Base-by-base conservation (phyloP, 306 rosid species). In the Hippophae tibetana region DNA sequence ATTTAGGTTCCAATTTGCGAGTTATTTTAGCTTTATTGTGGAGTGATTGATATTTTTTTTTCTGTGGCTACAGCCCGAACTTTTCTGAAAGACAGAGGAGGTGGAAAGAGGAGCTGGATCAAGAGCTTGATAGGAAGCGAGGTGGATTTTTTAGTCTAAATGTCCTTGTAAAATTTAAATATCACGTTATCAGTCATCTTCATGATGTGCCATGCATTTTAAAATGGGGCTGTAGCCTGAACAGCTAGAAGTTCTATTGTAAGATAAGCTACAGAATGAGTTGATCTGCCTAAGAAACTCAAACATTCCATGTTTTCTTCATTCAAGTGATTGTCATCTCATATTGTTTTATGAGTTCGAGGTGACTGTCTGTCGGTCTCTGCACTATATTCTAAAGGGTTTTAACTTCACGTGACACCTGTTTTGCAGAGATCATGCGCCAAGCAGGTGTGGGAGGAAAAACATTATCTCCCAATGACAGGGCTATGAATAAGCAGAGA, bases 71-170 rank as follows among this genome's bases (percentile, higher is more conserved):
- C 82, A 86, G 95, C 65, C 66, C 76, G 75, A 79, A 78, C 83
- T 84, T 78, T 72, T 84, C 97, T 5, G 97, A 93, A 73, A 89
- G 82, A 70, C 87, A 89, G 76, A 89, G 87, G 70, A 89, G 86
- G 80, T 93, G 99, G 99, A 89, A 93, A 72, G 99, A 89, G 79
- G 99, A 93, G 79, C 99, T 93, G 23, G 90, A 86, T 64, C 97
- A 86, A 65, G 99, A 93, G 82, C 99, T 93, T 23, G 95, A 84
- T 76, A 82, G 95, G 74, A 84, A 84, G 71, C 86, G 99, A 89
- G 99, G 99, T 93, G 58, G 69, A 63, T 61, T 11, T 45, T 64
- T 31, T 31, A 31, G 3, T 77, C 25, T 12, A 47, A 31, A 66
- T 42, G 43, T 54, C 42, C 52, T 61, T 7, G 1, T 52, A 9